Evolutionary conservation across 2,329 filamentous ascomycete genomes (phyloP).

Genomic region (Berkeleyomyces rouxiae): DNA sequence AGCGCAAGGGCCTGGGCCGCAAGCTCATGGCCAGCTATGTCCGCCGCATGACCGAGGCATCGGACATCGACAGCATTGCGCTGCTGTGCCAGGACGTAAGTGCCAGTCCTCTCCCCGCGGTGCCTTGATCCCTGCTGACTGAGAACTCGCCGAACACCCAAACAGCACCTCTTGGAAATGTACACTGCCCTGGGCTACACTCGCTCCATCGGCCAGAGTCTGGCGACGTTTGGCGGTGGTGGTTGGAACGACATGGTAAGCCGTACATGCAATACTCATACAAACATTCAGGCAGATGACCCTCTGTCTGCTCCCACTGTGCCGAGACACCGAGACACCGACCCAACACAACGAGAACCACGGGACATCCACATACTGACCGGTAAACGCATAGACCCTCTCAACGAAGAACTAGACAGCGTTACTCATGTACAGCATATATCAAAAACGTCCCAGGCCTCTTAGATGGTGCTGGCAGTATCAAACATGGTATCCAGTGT

Average conservation of each 20-base stretch:
- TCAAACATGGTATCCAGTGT: not conserved
- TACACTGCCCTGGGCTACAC: slow-evolving; percentile 63
- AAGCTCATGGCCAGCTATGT: slow-evolving; percentile 61
- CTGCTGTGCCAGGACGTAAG: slow-evolving; percentile 58
- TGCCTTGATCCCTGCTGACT: not conserved
- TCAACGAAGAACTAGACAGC: slow-evolving; percentile 2
- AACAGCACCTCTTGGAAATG: slow-evolving; percentile 48
- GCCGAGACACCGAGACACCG: no score
- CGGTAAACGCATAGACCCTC: not conserved
- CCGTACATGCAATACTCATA: not conserved
- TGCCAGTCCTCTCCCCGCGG: slow-evolving; percentile 8
- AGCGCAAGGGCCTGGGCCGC: slow-evolving; percentile 56
- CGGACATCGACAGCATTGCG: slow-evolving; percentile 53
- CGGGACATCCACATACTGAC: not conserved
- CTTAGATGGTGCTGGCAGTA: not conserved
- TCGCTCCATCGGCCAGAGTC: slow-evolving; percentile 46
- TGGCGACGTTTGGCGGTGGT: slow-evolving; percentile 57
- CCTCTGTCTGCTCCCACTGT: no score
- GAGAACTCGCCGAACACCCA: not conserved
- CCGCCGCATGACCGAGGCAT: slow-evolving; percentile 55
- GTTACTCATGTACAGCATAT: not conserved
- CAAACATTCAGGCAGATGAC: not conserved
- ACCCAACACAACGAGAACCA: not conserved
- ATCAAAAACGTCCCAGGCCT: not conserved
- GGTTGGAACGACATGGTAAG: slow-evolving; percentile 71